Evolutionary conservation across 208 protist genomes (phyloP), one percentile per base, ranked within the genome.

Genomic region (Wallacemonas sp.): DNA sequence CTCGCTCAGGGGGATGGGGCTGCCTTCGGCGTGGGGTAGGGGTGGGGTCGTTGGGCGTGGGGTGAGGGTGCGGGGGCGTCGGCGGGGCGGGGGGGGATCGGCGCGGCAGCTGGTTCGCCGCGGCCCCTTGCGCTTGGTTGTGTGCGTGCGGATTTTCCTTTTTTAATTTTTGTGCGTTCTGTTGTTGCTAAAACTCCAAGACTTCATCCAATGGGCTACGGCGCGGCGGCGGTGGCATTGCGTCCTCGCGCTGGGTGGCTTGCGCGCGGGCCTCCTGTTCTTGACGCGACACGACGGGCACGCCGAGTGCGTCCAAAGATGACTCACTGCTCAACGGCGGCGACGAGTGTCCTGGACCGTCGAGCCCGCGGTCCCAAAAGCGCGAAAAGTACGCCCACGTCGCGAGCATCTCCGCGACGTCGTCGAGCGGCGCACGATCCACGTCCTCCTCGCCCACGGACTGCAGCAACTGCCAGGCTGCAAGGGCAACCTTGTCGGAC

Each of bases 351-450:
- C 45, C 36, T 5, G 88, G 88, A 0, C 88, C 88, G 15, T 81
- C 68, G 63, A 94, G 57, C 3, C 84, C 84, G 10, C 68, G 69
- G 3, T 63, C 81, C 88, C 84, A 94, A 29, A 66, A 73, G 3
- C 26, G 13, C 1, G 78, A 72, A 67, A 94, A 94, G 69, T 88
- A 87, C 57, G 67, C 64, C 76, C 83, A 91, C 44, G 76, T 38
- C 2, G 62, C 57, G 0, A 94, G 66, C 39, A 85, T 80, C 53
- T 94, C 88, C 1, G 69, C 70, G 24, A 87, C 19, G 42, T 86
- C 63, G 15, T 58, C 34, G 9, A 70, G 45, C 12, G 62, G 39
- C 15, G 78, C 66, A 29, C 60, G 42, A 1, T 85, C 73, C 3
- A 83, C 54, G 12, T 77, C 82, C 1, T 48, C 59, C 17, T 84